Conservation (phyloP, 306 rosid species). For the Nissolia schottii region DNA sequence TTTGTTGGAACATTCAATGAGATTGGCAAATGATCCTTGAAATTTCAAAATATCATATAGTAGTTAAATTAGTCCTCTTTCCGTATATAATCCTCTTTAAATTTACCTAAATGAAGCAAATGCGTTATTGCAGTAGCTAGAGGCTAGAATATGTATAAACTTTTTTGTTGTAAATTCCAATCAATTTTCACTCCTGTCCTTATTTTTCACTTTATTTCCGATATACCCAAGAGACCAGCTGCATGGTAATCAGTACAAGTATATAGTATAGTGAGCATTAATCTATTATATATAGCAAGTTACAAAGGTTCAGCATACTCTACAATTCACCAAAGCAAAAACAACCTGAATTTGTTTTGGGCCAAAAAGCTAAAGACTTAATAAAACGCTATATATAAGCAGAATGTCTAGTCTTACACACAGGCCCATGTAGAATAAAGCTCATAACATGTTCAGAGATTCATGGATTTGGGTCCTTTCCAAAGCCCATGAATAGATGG, state of each 20-base stretch:
- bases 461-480: slow-evolving; percentile 56
- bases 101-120: not conserved
- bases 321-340: slow-evolving; percentile 1
- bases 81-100: not conserved
- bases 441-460: not conserved
- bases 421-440: not conserved
- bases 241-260: no score
- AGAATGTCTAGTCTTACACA: slow-evolving; percentile 3
- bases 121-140: not conserved
- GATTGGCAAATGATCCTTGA: no score
- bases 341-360: no score
- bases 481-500: slow-evolving; percentile 76
- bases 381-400: not conserved
- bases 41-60: not conserved
- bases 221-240: not conserved
- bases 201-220: not conserved
- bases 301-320: not conserved
- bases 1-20: no score
- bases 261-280: not conserved
- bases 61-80: not conserved
- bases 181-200: slow-evolving; percentile 6
- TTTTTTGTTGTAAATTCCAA: not conserved
- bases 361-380: not conserved
- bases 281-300: no score
- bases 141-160: not conserved